These are phyloP conservation scores for Diaporthe vexans DNA, from an alignment of 2,329 filamentous ascomycete species.

Conservation along the genomic window DNA sequence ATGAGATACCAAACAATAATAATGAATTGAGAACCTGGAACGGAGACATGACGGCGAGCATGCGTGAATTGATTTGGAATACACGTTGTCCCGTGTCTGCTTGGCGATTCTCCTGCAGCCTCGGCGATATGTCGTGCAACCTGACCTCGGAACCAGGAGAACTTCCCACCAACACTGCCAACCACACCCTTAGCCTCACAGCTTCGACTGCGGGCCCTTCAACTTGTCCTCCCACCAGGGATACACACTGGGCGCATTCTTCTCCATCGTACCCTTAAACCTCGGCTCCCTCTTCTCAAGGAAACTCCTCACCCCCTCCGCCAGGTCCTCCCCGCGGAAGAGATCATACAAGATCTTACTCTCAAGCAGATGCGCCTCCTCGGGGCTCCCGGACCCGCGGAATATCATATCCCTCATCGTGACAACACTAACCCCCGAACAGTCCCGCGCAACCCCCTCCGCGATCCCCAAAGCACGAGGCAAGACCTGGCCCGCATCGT, in stretches of 20 bases:
- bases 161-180: neutral
- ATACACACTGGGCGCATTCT: slow-evolving; percentile 70
- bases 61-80: neutral
- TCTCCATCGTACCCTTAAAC: slow-evolving; percentile 72
- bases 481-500: slow-evolving; percentile 70
- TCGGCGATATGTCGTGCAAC: no score
- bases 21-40: neutral
- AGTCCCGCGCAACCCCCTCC: slow-evolving; percentile 75
- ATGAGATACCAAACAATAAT: slow-evolving; percentile 53
- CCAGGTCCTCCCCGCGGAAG: slow-evolving; percentile 70
- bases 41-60: neutral
- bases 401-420: slow-evolving; percentile 82
- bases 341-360: slow-evolving; percentile 73
- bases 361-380: slow-evolving; percentile 80
- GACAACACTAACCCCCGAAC: slow-evolving; percentile 73
- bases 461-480: slow-evolving; percentile 76
- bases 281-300: slow-evolving; percentile 75
- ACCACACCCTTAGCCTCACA: slow-evolving; percentile 4
- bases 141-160: neutral
- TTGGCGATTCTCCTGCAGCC: no score
- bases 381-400: slow-evolving; percentile 68
- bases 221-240: slow-evolving; percentile 77
- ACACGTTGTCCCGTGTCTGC: neutral
- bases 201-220: slow-evolving; percentile 36
- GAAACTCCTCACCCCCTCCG: slow-evolving; percentile 78